These are phyloP conservation scores for Carex arenaria DNA, from an alignment of 202 grass and related monocot genomes.

Conservation along the genomic window DNA sequence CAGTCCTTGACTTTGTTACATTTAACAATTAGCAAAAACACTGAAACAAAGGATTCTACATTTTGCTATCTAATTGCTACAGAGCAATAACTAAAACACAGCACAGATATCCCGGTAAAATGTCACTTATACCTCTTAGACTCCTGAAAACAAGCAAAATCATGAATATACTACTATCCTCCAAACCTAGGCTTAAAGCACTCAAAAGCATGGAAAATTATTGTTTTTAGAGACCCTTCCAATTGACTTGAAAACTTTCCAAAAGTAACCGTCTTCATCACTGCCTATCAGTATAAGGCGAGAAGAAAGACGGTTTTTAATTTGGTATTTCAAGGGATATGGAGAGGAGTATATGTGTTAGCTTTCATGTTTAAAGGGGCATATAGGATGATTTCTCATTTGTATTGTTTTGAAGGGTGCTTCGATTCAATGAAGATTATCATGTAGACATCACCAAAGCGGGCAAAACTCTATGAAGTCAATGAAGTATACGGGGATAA, in stretches of 20 bases:
- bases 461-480: neutral
- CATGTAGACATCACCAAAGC: neutral
- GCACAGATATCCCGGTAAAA: neutral
- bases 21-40: slow-evolving; percentile 3
- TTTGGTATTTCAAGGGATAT: neutral
- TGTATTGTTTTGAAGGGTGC: neutral
- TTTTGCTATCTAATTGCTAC: neutral
- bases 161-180: neutral
- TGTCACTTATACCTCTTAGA: neutral
- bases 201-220: neutral
- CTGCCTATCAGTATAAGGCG: neutral
- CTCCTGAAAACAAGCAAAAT: neutral
- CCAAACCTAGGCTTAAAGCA: neutral
- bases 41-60: neutral
- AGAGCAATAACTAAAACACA: neutral
- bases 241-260: neutral
- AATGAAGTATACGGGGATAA: neutral
- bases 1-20: neutral
- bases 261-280: neutral
- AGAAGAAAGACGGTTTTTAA: neutral
- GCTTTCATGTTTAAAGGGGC: neutral
- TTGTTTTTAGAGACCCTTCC: neutral
- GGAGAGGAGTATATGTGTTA: neutral
- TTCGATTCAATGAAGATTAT: neutral
- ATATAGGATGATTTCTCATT: neutral